Percentiles rank a stretch among this genome's conserved stretches.
Conservation (phyloP, 306 rosid genomes). For the Crataegus laevigata region DNA sequence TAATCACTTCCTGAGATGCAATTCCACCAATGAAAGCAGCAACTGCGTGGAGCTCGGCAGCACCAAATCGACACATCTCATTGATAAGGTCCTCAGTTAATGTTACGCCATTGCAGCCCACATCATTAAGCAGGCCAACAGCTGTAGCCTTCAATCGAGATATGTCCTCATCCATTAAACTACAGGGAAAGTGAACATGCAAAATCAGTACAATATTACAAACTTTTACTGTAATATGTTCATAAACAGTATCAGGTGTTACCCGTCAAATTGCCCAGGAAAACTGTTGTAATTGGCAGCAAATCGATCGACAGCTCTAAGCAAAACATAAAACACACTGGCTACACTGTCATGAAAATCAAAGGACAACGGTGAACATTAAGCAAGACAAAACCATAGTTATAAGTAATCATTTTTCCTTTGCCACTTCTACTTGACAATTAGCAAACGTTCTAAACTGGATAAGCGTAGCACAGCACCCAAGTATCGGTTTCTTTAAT, state of each 20-base stretch:
- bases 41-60: slow-evolving; percentile 85
- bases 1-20: slow-evolving; percentile 95
- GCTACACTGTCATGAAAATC: slow-evolving; percentile 49
- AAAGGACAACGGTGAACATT: slow-evolving; percentile 22
- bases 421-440: not conserved
- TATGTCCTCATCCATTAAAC: slow-evolving; percentile 92
- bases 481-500: not conserved
- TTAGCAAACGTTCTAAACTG: not conserved
- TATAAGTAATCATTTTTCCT: not conserved
- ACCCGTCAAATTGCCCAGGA: slow-evolving; percentile 93
- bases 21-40: slow-evolving; percentile 96
- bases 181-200: slow-evolving; percentile 26
- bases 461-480: not conserved
- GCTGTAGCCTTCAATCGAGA: slow-evolving; percentile 85
- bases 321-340: slow-evolving; percentile 76
- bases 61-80: slow-evolving; percentile 98
- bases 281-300: slow-evolving; percentile 89
- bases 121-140: slow-evolving; percentile 61
- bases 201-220: not conserved
- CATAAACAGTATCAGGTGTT: slow-evolving; percentile 8
- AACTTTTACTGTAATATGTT: not conserved
- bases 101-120: slow-evolving; percentile 83
- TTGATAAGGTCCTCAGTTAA: slow-evolving; percentile 89
- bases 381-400: slow-evolving; percentile 9
- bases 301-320: slow-evolving; percentile 94